phyloP scores from a whole-genome alignment of 257 asterid genomes.

The Forsythia suspensa region DNA sequence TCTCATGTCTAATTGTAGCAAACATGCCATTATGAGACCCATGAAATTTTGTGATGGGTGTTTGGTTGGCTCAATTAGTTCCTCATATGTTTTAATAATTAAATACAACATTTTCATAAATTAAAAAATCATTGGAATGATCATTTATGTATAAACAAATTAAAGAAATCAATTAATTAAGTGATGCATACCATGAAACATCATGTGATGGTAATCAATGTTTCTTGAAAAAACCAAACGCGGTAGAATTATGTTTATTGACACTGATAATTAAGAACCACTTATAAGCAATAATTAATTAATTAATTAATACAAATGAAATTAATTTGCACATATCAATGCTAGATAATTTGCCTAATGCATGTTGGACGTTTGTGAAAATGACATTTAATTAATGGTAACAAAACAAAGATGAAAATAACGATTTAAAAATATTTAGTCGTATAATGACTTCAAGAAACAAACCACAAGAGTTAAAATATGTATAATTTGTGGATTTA shows the following conservation, averaged over 20 bases:
- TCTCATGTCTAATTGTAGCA: too few relatives aligned
- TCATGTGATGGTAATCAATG: conserved; percentile 3
- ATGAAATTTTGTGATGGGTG: not conserved
- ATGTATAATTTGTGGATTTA: too few relatives aligned
- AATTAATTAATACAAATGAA: too few relatives aligned
- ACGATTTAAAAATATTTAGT: too few relatives aligned
- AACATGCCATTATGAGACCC: too few relatives aligned
- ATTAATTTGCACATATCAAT: not conserved
- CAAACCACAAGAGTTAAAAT: too few relatives aligned
- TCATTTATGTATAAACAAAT: not conserved
- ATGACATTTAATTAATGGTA: not conserved
- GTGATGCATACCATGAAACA: not conserved
- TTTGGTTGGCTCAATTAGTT: not conserved
- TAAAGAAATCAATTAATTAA: too few relatives aligned
- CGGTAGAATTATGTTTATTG: not conserved
- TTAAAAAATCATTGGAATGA: not conserved
- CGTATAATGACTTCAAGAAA: too few relatives aligned
- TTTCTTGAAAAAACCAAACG: not conserved
- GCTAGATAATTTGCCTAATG: not conserved
- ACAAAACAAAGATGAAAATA: too few relatives aligned
- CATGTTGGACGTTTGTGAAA: not conserved
- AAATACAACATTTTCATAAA: not conserved
- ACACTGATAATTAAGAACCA: not conserved
- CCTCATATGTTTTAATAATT: not conserved
- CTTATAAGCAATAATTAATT: too few relatives aligned